phyloP scores from a whole-genome alignment of 306 rosid genomes.

The Chamaecrista fasciculata region DNA sequence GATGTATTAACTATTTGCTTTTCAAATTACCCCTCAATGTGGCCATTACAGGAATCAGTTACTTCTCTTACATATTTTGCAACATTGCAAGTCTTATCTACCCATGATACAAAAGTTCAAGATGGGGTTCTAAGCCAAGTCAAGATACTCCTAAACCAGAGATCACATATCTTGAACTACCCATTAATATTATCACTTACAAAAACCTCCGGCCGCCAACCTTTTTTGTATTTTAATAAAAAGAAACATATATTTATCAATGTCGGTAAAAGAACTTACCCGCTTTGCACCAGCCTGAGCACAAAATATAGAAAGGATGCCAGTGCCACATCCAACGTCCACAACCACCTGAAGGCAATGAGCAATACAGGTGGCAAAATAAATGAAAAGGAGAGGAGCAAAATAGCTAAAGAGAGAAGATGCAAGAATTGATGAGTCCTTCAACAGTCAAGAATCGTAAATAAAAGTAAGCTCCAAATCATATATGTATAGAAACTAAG shows the following conservation, averaged over 20 bases:
- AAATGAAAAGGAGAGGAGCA: neutral
- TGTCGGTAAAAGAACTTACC: conserved; percentile 45
- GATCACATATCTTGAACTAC: too few species aligned
- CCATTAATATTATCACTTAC: neutral
- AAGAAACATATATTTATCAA: neutral
- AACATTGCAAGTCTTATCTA: too few species aligned
- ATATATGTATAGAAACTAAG: neutral
- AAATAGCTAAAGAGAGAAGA: neutral
- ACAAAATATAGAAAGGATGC: conserved; percentile 95
- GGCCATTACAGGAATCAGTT: too few species aligned
- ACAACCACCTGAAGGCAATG: conserved; percentile 74
- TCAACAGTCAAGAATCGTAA: neutral
- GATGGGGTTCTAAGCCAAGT: too few species aligned
- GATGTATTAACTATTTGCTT: too few species aligned
- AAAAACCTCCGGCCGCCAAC: neutral
- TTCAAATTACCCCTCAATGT: too few species aligned
- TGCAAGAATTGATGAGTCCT: neutral
- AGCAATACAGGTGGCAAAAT: conserved; percentile 20
- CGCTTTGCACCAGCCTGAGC: conserved; percentile 98
- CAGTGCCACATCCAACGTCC: conserved; percentile 98
- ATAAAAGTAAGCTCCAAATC: neutral
- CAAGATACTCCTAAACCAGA: too few species aligned
- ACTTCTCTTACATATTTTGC: too few species aligned
- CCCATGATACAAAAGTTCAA: too few species aligned
- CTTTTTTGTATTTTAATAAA: neutral